Evolutionary conservation across 352 stramenopile genomes (phyloP).

Genomic region (Globisporangium takayamanum): DNA sequence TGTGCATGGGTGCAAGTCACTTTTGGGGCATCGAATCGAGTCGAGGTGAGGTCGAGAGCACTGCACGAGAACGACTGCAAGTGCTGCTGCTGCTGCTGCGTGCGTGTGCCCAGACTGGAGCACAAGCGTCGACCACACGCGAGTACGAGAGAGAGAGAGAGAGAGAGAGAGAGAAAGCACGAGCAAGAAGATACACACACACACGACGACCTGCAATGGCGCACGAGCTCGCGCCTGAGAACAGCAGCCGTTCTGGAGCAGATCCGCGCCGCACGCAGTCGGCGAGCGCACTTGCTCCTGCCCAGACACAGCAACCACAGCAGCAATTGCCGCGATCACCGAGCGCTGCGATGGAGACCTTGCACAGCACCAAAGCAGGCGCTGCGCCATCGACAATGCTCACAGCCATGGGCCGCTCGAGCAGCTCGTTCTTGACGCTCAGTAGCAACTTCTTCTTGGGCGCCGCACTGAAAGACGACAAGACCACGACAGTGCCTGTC

Average conservation of each 20-base stretch:
- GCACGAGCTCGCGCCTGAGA: neutral
- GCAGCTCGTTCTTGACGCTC: slow-evolving; percentile 37
- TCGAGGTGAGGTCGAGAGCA: too few relatives aligned
- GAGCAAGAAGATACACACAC: neutral
- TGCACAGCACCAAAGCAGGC: slow-evolving; percentile 7
- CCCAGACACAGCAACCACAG: slow-evolving; percentile 6
- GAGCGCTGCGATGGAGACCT: neutral
- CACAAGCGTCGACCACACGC: too few relatives aligned
- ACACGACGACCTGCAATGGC: slow-evolving; percentile 1
- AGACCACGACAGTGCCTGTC: slow-evolving; percentile 22
- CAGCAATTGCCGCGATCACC: neutral
- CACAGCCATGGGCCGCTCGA: slow-evolving; percentile 17
- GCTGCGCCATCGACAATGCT: slow-evolving; percentile 18
- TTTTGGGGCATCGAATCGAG: too few relatives aligned
- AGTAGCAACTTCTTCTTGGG: slow-evolving; percentile 24
- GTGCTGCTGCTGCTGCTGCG: too few relatives aligned
- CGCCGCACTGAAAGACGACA: slow-evolving; percentile 14
- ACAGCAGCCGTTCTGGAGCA: neutral
- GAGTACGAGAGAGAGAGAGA: too few relatives aligned
- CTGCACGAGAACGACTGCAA: too few relatives aligned
- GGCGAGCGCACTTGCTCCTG: slow-evolving; percentile 13
- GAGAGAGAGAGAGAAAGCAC: too few relatives aligned
- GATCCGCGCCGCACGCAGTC: slow-evolving; percentile 53
- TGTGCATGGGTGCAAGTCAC: too few relatives aligned
- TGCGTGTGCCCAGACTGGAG: too few relatives aligned